Evolutionary conservation across 139 green algal genomes (phyloP), one percentile per base, ranked within the genome.

Genomic region (Raphidocelis subcapitata): DNA sequence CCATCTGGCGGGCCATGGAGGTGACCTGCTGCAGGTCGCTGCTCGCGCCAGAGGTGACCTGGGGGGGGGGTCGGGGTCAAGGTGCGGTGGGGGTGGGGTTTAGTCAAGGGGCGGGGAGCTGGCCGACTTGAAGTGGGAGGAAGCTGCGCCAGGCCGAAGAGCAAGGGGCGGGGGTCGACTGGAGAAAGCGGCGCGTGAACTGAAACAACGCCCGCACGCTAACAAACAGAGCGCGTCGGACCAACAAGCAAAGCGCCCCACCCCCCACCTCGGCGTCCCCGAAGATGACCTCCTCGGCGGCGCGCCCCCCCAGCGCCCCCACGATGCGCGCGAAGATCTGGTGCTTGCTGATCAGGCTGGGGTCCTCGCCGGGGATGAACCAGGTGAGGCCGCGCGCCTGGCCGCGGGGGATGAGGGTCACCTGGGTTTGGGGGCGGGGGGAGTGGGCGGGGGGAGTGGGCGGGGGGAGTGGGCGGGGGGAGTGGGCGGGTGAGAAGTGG

Each of bases 281-380:
- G 59, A 98, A 99, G 62, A 99, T 90, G 23, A 98, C 85, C 93
- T 99, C 92, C 89, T 99, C 96, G 28, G 96, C 93, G 24, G 96
- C 96, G 54, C 96, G 89, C 41, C 96, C 96, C 65, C 96, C 96
- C 69, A 99, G 89, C 0, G 94, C 95, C 44, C 93, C 93, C 55
- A 99, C 96, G 32, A 99, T 91, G 72, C 96, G 89, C 1, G 96
- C 96, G 80, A 97, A 97, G 83, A 99, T 98, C 87, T 99, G 94
- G 65, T 85, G 69, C 89, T 97, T 98, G 83, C 77, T 92, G 72
- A 99, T 96, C n/a, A 99, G 89, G 28, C 85, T 90, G 51, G 96
- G 91, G 80, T 99, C 96, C 74, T 99, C 96, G 51, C 79, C 85
- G 5, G 94, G 93, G 54, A 97, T 89, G 87, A 98, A 99, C 96